Base-by-base conservation (phyloP, 345 rosid species). In the Melastoma malabathricum region DNA sequence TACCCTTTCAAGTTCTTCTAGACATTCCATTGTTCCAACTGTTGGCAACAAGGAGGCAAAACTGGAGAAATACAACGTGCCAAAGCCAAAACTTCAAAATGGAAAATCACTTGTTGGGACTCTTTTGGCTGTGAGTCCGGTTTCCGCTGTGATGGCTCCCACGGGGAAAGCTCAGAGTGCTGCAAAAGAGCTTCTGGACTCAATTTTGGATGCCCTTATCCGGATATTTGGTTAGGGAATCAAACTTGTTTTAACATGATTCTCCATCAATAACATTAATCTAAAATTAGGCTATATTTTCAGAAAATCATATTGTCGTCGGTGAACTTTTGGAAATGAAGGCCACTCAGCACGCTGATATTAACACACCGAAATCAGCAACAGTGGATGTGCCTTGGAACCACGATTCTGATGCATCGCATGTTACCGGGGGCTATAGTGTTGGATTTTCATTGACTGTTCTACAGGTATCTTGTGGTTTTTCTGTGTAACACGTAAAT, bases 91-190 rank as follows among this genome's bases (percentile, higher is more conserved):
- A 65, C 78, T 62, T 66, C 97, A 76, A 70, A 84, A 84, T 75
- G 95, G 88, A 69, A 74, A 73, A 61, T 71, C 83, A 45, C 62
- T 68, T 18, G 75, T 75, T 57, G 92, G 78, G 54, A 72, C 78
- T 61, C 75, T 87, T 59, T 63, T 78, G 68, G 81, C 97, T 61
- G 94, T 83, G 62, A 92, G 97, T 72, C 98, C 98, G 52, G 98
- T 87, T 53, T 92, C 98, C 1, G 76, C 94, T 50, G 71, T 83
- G 57, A 87, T 92, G 98, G 93, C 93, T 70, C 98, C 98, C 62
- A 64, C 74, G 55, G 98, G 98, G 55, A 92, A 79, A 72, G 97
- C 95, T 44, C 98, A 92, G 76, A 66, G 68, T 68, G 79, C 97
- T 52, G 81, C 95, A 22, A 87, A 71, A 66, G 93, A 82, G 65